Base-by-base conservation (phyloP, 805 yeast species). In the Candida jianshihensis region DNA sequence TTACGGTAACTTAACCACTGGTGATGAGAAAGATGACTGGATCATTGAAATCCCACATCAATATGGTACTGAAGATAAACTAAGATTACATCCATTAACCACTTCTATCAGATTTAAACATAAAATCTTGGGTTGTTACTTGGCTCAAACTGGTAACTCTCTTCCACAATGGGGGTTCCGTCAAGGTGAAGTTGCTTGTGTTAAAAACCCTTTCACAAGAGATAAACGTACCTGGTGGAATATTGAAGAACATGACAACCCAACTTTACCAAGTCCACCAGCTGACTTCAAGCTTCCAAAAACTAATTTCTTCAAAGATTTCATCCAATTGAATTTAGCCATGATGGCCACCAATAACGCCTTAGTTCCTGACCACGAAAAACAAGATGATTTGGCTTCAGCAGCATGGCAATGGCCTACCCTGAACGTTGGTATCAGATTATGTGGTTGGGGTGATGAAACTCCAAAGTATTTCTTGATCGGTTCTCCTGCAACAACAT, bases 101-200 rank as follows among this genome's bases (percentile, higher is more conserved):
- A 72, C 96, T 1, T 78, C 87, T 17, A 76, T 92, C 63, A 74
- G 96, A 60, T 65, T 92, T 47, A 75, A 68, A 51, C 81, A 80
- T 59, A 68, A 68, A 45, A 74, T 58, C 9, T 58, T 87, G 51
- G 82, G 83, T 29, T 94, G 97, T 59, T 89, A 88, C 59, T 65
- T 92, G 54, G 84, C 89, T 46, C 84, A 90, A 12, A 71, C 92
- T 10, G 97, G 96, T 31, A 63, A 67, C 46, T 57, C 75, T 18
- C 78, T 89, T 54, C 99, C 99, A 15, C 78, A 77, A 14, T 92
- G 99, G 99, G 99, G 98, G 16, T 92, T 90, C 73, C 76, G 87
- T 57, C 99, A 92, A 68, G 95, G 96, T 44, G 99, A 92, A 66
- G 90, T 92, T 45, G 81, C 79, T 2, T 92, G 99, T 64, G 60